Evolutionary conservation across 2,329 filamentous ascomycete species (phyloP).

Genomic region (Fusarium sulawesiense): DNA sequence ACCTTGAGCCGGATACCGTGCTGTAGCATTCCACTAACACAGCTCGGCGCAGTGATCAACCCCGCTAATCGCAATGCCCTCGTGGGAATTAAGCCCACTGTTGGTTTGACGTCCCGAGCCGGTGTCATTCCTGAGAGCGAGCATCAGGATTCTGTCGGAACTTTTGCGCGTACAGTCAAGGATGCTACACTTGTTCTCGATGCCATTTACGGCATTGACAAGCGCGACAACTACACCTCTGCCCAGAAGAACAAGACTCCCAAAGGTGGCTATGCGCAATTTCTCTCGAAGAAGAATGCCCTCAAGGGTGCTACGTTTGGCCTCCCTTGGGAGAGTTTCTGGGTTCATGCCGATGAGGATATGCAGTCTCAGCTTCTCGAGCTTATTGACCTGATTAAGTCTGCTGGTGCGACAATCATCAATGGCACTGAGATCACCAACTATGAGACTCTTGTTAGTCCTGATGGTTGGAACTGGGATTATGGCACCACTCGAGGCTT

Average conservation of each 20-base stretch:
- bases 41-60: conserved; percentile 66
- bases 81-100: conserved; percentile 81
- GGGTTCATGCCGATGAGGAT: conserved; percentile 68
- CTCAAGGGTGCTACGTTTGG: conserved; percentile 74
- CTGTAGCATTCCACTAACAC: conserved; percentile 12
- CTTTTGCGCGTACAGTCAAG: conserved; percentile 74
- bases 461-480: conserved; percentile 80
- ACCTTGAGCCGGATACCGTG: not conserved
- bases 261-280: conserved; percentile 65
- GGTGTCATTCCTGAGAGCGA: conserved; percentile 73
- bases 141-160: conserved; percentile 76
- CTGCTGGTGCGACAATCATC: conserved; percentile 73
- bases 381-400: conserved; percentile 63
- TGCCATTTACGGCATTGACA: conserved; percentile 73
- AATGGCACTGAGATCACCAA: conserved; percentile 76
- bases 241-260: conserved; percentile 68
- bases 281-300: conserved; percentile 63
- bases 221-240: conserved; percentile 73
- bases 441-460: conserved; percentile 69
- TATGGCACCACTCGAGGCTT: conserved; percentile 70
- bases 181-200: conserved; percentile 76
- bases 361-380: conserved; percentile 65
- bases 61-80: conserved; percentile 76
- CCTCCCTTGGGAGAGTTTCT: conserved; percentile 78
- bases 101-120: conserved; percentile 74